These are phyloP conservation scores for Colletotrichum nymphaeae DNA, from an alignment of 2,329 filamentous ascomycete species.

Conservation along the genomic window DNA sequence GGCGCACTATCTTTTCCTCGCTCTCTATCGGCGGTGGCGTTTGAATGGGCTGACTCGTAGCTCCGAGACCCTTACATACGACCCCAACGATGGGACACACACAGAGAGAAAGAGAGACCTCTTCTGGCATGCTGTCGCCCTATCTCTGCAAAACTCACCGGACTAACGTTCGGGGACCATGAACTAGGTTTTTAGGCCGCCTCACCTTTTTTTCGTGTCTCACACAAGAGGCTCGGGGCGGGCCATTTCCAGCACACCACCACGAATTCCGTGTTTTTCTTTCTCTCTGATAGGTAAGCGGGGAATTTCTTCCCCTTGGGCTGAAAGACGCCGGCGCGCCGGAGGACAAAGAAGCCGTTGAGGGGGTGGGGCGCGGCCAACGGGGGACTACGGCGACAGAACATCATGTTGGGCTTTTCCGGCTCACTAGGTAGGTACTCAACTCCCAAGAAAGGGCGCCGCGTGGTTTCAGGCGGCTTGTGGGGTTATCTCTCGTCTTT, in stretches of 20 bases:
- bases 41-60: conserved; percentile 15
- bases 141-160: not conserved
- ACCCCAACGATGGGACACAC: not conserved
- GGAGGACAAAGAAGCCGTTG: conserved; percentile 3
- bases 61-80: not conserved
- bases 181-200: conserved; percentile 6
- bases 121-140: not conserved
- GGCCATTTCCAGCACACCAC: not conserved
- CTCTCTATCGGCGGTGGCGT: not conserved
- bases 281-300: not conserved
- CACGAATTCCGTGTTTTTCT: not conserved
- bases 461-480: conserved; percentile 23
- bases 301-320: not conserved
- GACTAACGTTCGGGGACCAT: not conserved
- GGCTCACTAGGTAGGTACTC: not conserved
- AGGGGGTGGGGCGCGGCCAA: no score
- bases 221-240: not conserved
- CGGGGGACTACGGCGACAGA: not conserved
- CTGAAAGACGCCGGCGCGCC: not conserved
- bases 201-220: not conserved
- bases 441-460: not conserved
- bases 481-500: no score
- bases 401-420: not conserved
- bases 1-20: not conserved
- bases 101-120: not conserved